Conservation (phyloP, 495 filamentous ascomycete genomes). For the Xylaria flabelliformis region DNA sequence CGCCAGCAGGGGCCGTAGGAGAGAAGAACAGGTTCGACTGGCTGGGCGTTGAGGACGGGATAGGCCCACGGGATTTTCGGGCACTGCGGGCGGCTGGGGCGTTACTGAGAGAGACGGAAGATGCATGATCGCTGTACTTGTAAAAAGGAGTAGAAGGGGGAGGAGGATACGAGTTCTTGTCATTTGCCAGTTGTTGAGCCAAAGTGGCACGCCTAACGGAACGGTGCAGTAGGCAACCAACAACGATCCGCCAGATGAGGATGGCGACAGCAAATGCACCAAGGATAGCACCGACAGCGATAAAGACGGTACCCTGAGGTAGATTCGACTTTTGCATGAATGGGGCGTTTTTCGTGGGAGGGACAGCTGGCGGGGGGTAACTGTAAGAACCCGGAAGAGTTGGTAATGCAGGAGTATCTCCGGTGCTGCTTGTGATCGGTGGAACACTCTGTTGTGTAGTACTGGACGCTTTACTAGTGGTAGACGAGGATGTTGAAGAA, state of each 20-base stretch:
- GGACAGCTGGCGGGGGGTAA: conserved; percentile 71
- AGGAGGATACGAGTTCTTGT: conserved; percentile 62
- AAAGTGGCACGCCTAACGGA: conserved; percentile 82
- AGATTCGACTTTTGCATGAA: conserved; percentile 94
- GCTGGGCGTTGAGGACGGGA: conserved; percentile 55
- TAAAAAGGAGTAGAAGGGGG: conserved; percentile 61
- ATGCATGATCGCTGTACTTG: conserved; percentile 63
- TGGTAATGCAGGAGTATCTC: conserved; percentile 49
- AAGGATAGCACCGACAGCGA: conserved; percentile 86
- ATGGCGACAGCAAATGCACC: conserved; percentile 81
- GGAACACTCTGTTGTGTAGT: conserved; percentile 38
- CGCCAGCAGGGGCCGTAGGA: conserved; percentile 71
- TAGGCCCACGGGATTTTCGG: conserved; percentile 49
- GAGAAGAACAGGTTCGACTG: conserved; percentile 85
- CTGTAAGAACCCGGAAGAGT: conserved; percentile 53
- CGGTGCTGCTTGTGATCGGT: conserved; percentile 34
- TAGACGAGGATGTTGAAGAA: conserved; percentile 25
- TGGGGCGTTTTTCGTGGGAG: conserved; percentile 82
- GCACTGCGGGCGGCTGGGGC: conserved; percentile 46
- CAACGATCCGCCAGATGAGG: conserved; percentile 84
- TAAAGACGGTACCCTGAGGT: conserved; percentile 96
- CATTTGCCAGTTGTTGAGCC: conserved; percentile 69
- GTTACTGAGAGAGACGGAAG: conserved; percentile 65
- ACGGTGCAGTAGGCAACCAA: conserved; percentile 91
- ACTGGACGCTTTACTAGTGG: conserved; percentile 26